Percentiles rank a stretch among this genome's conserved stretches.
Evolutionary conservation across 257 asterid genomes (phyloP).

Genomic region (Solanum rostratum): DNA sequence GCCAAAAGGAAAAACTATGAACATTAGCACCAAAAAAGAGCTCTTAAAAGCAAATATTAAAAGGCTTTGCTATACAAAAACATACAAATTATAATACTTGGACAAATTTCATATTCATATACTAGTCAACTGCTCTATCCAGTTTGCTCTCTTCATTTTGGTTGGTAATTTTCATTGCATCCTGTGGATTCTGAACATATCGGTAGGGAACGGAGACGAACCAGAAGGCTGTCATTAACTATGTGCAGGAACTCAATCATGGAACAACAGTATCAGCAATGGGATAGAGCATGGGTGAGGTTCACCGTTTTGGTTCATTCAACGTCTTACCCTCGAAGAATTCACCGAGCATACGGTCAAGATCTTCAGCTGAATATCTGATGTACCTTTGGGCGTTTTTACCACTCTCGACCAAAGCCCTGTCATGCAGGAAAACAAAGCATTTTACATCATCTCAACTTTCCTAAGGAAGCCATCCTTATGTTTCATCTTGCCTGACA

Average conservation of each 20-base stretch:
- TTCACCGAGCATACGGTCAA: constrained; percentile 95
- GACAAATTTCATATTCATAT: background rate
- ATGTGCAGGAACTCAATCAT: background rate
- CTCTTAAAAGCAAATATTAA: background rate
- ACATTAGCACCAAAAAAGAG: background rate
- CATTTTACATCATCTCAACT: background rate
- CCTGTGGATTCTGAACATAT: background rate
- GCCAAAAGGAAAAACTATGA: background rate
- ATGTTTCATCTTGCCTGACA: background rate
- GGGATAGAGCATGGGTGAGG: background rate
- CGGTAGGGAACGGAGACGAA: background rate
- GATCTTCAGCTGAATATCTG: constrained; percentile 95
- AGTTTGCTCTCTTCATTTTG: background rate
- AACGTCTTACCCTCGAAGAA: constrained; percentile 92
- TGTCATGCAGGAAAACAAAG: background rate
- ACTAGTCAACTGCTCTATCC: background rate
- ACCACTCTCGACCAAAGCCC: constrained; percentile 84
- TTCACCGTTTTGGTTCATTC: constrained; percentile 73
- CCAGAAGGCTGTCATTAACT: background rate
- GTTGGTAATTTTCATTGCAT: background rate
- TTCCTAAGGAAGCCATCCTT: background rate
- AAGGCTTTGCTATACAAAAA: background rate
- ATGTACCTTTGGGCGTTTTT: constrained; percentile 92
- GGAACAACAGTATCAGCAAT: background rate
- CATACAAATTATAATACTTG: background rate